Conservation (phyloP, 176 grass and related monocot genomes). For the Cenchrus fungigraminus region DNA sequence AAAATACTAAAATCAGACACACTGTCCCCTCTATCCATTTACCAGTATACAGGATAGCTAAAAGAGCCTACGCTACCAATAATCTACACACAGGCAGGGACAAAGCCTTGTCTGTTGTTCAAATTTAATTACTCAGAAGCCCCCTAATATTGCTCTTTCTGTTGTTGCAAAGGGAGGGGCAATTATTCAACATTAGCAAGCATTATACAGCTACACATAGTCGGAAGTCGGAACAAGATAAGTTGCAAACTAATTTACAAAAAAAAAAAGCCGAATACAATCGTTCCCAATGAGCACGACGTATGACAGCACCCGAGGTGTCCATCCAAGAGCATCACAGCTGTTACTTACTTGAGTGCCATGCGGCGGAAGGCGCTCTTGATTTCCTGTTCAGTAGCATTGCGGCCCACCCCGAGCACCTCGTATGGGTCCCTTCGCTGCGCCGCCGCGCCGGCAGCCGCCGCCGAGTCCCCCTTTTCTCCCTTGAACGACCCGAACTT, state of each 20-base stretch:
- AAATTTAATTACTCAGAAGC: constrained; percentile 29
- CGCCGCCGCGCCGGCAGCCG: constrained; percentile 40
- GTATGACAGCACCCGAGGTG: background rate
- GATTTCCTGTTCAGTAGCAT: constrained; percentile 96
- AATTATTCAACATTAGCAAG: background rate
- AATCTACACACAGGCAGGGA: background rate
- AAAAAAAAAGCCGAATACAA: constrained; percentile 8
- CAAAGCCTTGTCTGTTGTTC: background rate
- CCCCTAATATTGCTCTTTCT: background rate
- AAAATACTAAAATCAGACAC: constrained; percentile 3
- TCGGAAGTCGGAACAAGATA: background rate
- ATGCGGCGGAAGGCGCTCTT: constrained; percentile 93
- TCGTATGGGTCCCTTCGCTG: constrained; percentile 96
- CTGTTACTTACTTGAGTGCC: constrained; percentile 91
- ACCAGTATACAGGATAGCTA: constrained; percentile 1
- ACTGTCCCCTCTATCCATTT: background rate
- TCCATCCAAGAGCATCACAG: constrained; percentile 25
- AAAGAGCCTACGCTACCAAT: constrained; percentile 1
- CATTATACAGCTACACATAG: background rate
- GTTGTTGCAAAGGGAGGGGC: background rate
- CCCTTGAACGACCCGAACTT: constrained; percentile 81
- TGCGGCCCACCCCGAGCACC: constrained; percentile 73
- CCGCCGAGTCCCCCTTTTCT: constrained; percentile 57
- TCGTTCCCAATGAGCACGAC: background rate
- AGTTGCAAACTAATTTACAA: background rate